Base-by-base conservation (phyloP, 2,329 filamentous ascomycete species). In the Lasiodiplodia citricola region DNA sequence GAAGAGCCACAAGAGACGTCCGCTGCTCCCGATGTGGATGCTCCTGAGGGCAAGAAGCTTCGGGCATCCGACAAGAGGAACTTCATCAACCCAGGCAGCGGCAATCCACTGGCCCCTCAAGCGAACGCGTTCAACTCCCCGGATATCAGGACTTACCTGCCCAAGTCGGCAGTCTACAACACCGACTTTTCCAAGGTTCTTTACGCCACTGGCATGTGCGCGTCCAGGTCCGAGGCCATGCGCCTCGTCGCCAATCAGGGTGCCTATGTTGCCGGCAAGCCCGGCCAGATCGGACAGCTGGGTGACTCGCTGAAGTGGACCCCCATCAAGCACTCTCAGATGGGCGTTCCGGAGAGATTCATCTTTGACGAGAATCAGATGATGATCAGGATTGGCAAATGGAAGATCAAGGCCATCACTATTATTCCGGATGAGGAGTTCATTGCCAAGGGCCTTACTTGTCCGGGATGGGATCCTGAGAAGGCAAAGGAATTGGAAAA, bases 171-270 rank as follows among this genome's bases (percentile, higher is more conserved):
- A 44, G 81, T 92, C 69, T 71, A 81, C 56, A 78, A 81, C 44
- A 83, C 84, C 56, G 87, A 86, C 2, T 88, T 91, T 41, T 83
- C 85, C 13, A 85, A 83, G 70, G 85, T 92, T 69, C 80, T 92
- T 5, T 82, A 82, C 71, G 89, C 89, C 8, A 83, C 85, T 1
- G 89, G 90, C 2, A 83, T 92, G 2, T 87, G 84, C 11, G 73
- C 72, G 8, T 90, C 88, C 70, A 79, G 80, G 66, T 84, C 81
- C 60, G 89, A 91, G 8, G 90, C 84, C 10, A 84, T 88, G 74
- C 86, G 88, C 10, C 79, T 91, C 35, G 85, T 89, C 31, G 71
- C 77, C 10, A 79, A 83, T 25, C 81, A 85, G 70, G 89, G 87
- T 23, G 86, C 87, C 2, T 91, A 91, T 73, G 84, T 92, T 68